Conservation (phyloP, 1,284 basidiomycete species). For the Sporisorium iseilematis-ciliati region DNA sequence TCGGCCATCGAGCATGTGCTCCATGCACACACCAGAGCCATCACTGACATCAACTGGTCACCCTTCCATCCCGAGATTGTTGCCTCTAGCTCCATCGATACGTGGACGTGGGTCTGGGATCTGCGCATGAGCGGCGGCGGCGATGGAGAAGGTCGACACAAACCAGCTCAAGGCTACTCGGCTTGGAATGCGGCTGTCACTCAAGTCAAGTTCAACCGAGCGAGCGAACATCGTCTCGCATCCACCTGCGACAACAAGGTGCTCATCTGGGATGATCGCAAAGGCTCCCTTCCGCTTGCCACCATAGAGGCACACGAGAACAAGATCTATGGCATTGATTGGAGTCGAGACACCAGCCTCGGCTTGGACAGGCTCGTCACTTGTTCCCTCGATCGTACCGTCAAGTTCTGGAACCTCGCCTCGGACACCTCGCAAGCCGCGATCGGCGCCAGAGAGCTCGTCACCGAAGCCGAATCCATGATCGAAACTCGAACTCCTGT, state of each 20-base stretch:
- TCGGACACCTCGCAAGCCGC: slow-evolving; percentile 55
- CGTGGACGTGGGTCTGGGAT: slow-evolving; percentile 69
- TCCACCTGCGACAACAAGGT: slow-evolving; percentile 66
- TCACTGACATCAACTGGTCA: slow-evolving; percentile 70
- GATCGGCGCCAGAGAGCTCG: slow-evolving; percentile 57
- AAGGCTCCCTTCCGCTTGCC: slow-evolving; percentile 57
- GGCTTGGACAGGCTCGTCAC: slow-evolving; percentile 67
- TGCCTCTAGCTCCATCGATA: slow-evolving; percentile 67
- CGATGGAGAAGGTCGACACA: slow-evolving; percentile 27
- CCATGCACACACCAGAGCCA: slow-evolving; percentile 65
- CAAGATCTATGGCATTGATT: slow-evolving; percentile 69
- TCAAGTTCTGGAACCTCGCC: slow-evolving; percentile 67
- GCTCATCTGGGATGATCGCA: slow-evolving; percentile 68
- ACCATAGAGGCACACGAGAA: slow-evolving; percentile 65
- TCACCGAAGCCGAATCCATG: slow-evolving; percentile 68
- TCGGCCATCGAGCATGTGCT: slow-evolving; percentile 65
- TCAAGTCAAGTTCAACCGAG: slow-evolving; percentile 66
- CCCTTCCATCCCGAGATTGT: slow-evolving; percentile 66
- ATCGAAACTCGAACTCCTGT: slow-evolving; percentile 88
- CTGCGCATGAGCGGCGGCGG: slow-evolving; percentile 54
- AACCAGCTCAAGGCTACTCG: slow-evolving; percentile 65
- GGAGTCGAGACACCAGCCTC: slow-evolving; percentile 58
- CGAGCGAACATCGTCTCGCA: slow-evolving; percentile 53
- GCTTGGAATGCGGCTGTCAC: slow-evolving; percentile 68
- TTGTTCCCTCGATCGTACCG: slow-evolving; percentile 67